Conservation (phyloP, 2,329 filamentous ascomycete species). For the Aspergillus texensis region DNA sequence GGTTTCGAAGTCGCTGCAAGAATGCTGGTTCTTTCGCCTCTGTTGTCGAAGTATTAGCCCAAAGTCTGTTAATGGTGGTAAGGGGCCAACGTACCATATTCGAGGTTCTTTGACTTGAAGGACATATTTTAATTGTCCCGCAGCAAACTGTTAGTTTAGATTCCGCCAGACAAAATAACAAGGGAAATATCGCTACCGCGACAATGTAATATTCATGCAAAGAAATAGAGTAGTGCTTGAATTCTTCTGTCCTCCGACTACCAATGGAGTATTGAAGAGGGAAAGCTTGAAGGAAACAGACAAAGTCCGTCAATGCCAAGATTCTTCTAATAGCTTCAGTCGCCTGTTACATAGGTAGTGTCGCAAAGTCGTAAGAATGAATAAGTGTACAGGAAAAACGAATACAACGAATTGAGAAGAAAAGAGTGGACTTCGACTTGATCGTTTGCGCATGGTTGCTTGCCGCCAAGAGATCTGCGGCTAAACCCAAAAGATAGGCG, state of each 20-base stretch:
- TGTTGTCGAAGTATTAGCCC: constrained; percentile 17
- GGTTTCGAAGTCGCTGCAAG: constrained; percentile 42
- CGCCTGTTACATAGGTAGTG: background rate
- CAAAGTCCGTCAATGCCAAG: background rate
- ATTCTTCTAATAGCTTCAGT: background rate
- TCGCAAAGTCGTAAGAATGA: background rate
- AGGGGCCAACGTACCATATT: constrained; percentile 39
- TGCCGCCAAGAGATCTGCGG: constrained; percentile 27
- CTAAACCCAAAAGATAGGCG: constrained; percentile 35
- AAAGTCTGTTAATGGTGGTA: constrained; percentile 6
- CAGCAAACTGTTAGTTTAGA: constrained; percentile 12
- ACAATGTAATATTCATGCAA: background rate
- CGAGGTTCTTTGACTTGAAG: constrained; percentile 47
- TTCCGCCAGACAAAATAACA: background rate
- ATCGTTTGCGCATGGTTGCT: constrained; percentile 1
- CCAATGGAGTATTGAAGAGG: background rate
- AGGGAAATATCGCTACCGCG: background rate
- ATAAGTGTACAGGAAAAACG: background rate
- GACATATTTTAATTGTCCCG: constrained; percentile 33
- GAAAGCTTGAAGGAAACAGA: background rate
- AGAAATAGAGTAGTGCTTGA: background rate
- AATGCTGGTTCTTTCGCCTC: constrained; percentile 48
- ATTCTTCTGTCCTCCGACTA: background rate
- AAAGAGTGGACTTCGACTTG: background rate
- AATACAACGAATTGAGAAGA: background rate